phyloP scores from a whole-genome alignment of 805 yeast genomes.

The Yarrowia deformans region DNA sequence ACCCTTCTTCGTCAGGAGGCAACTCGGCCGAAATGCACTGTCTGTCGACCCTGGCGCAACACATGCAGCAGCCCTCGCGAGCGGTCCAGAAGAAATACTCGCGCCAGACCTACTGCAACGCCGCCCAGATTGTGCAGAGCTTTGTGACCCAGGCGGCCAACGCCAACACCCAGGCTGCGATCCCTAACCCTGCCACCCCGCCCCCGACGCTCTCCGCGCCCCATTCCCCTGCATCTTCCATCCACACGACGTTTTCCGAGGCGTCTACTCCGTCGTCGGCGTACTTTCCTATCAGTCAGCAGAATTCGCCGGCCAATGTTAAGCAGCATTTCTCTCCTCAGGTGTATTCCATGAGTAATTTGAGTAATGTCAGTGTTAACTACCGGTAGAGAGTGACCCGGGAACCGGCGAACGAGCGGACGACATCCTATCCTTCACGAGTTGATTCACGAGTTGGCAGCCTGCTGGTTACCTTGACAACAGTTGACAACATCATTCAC shows the following conservation, averaged over 20 bases:
- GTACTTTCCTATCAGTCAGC: conserved; percentile 19
- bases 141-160: conserved; percentile 43
- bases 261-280: conserved; percentile 37
- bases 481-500: too few relatives aligned
- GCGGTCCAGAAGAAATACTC: conserved; percentile 53
- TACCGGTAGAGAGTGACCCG: neutral
- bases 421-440: too few relatives aligned
- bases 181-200: conserved; percentile 46
- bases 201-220: conserved; percentile 42
- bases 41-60: conserved; percentile 50
- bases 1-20: neutral
- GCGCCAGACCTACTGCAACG: conserved; percentile 47
- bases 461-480: too few relatives aligned
- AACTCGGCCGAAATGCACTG: conserved; percentile 47
- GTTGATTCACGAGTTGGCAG: too few relatives aligned
- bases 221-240: conserved; percentile 33
- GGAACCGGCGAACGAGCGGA: too few relatives aligned
- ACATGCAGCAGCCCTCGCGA: conserved; percentile 50
- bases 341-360: conserved; percentile 31
- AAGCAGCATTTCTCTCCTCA: conserved; percentile 30
- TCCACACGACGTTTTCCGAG: conserved; percentile 38
- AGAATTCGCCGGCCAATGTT: conserved; percentile 34
- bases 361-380: conserved; percentile 23
- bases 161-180: conserved; percentile 7
- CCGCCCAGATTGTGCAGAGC: conserved; percentile 48